Conservation (phyloP, 257 asterid genomes). For the Jasminum sambac region DNA sequence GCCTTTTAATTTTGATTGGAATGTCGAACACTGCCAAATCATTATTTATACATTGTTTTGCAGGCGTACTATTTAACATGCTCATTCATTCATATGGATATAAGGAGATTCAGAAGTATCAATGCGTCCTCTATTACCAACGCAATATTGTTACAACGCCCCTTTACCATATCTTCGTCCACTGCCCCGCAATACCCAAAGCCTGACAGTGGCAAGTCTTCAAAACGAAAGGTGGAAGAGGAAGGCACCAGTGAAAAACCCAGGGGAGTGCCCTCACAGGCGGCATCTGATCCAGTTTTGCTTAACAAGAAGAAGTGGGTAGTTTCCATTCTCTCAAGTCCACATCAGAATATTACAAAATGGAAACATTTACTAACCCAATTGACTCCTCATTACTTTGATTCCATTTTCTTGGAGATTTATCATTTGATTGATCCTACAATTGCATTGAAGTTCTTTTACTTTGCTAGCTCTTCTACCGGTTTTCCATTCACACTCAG, state of each 20-base stretch:
- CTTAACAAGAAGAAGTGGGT: constrained; percentile 32
- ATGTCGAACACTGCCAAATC: too few species aligned
- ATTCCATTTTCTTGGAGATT: constrained; percentile 56
- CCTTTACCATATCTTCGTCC: constrained; percentile 40
- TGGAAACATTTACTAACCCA: constrained; percentile 46
- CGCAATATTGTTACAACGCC: constrained; percentile 44
- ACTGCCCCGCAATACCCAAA: constrained; percentile 12
- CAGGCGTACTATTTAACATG: neutral
- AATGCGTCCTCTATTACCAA: constrained; percentile 36
- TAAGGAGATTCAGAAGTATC: constrained; percentile 43
- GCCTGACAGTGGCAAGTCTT: constrained; percentile 16
- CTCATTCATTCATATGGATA: constrained; percentile 35
- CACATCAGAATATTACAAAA: constrained; percentile 39
- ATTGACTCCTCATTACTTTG: constrained; percentile 57
- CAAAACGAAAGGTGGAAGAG: neutral
- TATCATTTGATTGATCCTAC: constrained; percentile 57
- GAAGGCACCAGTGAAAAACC: constrained; percentile 20
- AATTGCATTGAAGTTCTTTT: constrained; percentile 59
- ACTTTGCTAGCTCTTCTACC: constrained; percentile 48
- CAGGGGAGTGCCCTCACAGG: constrained; percentile 26
- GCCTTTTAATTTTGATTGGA: too few species aligned
- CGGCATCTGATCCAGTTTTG: constrained; percentile 37
- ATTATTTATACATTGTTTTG: too few species aligned
- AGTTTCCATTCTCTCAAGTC: constrained; percentile 49
- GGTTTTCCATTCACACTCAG: constrained; percentile 58